Evolutionary conservation across 2,329 filamentous ascomycete genomes (phyloP).

Genomic region (Phialemoniopsis sp.): DNA sequence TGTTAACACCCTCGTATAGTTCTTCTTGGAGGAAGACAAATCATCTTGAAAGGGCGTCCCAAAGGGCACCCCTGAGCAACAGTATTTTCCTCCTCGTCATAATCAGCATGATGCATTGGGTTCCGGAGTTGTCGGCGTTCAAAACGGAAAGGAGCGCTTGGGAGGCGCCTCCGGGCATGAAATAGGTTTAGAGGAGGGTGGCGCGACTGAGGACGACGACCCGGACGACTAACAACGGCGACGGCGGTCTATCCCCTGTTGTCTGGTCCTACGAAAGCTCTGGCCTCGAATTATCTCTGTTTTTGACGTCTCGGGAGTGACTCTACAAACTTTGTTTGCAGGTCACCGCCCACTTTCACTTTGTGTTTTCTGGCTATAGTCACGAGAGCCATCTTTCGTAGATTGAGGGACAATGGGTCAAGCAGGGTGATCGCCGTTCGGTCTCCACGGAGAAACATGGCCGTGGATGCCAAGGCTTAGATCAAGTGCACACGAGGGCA

Average conservation of each 20-base stretch:
- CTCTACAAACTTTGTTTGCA: too few relatives aligned
- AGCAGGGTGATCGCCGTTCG: slow-evolving; percentile 58
- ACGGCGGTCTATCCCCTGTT: slow-evolving; percentile 65
- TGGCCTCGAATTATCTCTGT: neutral
- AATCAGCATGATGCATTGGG: slow-evolving; percentile 31
- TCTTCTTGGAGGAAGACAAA: slow-evolving; percentile 85
- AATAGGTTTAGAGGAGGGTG: slow-evolving; percentile 35
- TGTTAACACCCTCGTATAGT: slow-evolving; percentile 42
- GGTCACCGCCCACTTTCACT: slow-evolving; percentile 2
- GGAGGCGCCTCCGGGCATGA: slow-evolving; percentile 22
- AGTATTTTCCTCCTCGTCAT: slow-evolving; percentile 23
- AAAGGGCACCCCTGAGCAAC: slow-evolving; percentile 28
- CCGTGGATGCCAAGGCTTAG: too few relatives aligned
- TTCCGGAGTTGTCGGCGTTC: slow-evolving; percentile 47
- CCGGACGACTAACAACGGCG: slow-evolving; percentile 57
- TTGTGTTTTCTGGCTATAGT: neutral
- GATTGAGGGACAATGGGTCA: slow-evolving; percentile 57
- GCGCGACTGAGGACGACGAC: slow-evolving; percentile 60
- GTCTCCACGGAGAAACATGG: neutral
- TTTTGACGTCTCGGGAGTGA: neutral
- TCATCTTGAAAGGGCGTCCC: slow-evolving; percentile 59
- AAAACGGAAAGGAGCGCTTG: slow-evolving; percentile 29
- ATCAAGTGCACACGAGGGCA: too few relatives aligned
- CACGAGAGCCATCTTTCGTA: slow-evolving; percentile 22
- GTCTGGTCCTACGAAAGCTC: slow-evolving; percentile 51